Base-by-base conservation (phyloP, 1,284 basidiomycete genomes). In the Cutaneotrichosporon mucoides region DNA sequence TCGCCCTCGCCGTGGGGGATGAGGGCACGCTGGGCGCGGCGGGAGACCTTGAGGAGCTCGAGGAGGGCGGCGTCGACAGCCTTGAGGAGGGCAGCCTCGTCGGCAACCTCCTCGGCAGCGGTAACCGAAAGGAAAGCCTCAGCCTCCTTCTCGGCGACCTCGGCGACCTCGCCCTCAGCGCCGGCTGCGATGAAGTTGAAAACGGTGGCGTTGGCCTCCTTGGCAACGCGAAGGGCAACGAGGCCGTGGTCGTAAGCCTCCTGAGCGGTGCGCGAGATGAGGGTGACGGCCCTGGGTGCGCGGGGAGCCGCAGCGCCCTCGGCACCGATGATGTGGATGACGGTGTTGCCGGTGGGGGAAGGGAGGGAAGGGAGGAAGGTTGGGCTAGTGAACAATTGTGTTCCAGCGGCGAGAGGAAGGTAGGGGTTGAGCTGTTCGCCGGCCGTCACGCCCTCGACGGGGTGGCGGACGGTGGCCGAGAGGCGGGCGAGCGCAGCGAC, bases 131-230 rank as follows among this genome's bases (percentile, higher is more conserved):
- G 37, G 77, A 88, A 88, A 0, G 83, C 79, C 16, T 51, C 47
- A 33, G 54, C 57, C 35, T 59, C 61, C 40, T 80, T 52, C 34
- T 50, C 43, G 5, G 82, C 66, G 13, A 88, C 77, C 64, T 86
- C 82, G 34, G 80, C 79, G n/a, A 85, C 71, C 24, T 64, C 57
- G 36, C 71, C 71, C 4, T 63, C 61, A n/a, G 69, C 61, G 7
- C 64, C 63, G 42, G 88, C 85, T 73, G 68, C 65, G 63, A 92
- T 93, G 46, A 85, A 87, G 73, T 97, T 92, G 53, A 95, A 81
- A 13, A 95, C 90, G 2, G 84, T 82, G 53, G 81, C 83, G 57
- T 81, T 80, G 65, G 85, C 81, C 9, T 82, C 78, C 53, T 80
- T 79, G 4, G 89, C 87, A 45, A 90, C 78, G 50, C 84, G 82